Percentiles rank a stretch among this genome's conserved stretches.
Evolutionary conservation across 192 early-diverging fungal genomes (phyloP).

Genomic region (Phycomyces nitens): DNA sequence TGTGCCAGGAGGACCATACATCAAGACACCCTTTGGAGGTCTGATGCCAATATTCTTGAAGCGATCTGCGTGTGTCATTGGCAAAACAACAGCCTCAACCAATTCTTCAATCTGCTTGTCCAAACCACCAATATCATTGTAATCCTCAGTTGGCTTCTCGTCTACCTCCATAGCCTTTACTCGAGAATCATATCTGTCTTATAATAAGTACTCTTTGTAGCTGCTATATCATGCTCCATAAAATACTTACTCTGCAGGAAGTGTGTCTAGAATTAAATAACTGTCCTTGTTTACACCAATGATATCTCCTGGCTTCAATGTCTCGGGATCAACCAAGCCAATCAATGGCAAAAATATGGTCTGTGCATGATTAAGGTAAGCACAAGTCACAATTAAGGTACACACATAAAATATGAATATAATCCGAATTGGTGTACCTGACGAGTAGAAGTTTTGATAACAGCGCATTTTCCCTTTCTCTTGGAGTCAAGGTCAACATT

Average conservation of each 20-base stretch:
- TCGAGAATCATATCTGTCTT: slow-evolving; percentile 63
- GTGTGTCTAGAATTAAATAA: slow-evolving; percentile 90
- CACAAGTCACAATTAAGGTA: neutral
- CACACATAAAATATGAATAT: no score
- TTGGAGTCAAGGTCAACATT: slow-evolving; percentile 90
- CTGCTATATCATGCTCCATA: no score
- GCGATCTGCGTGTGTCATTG: slow-evolving; percentile 78
- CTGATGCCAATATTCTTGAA: slow-evolving; percentile 84
- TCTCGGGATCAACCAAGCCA: slow-evolving; percentile 86
- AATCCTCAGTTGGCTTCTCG: slow-evolving; percentile 95
- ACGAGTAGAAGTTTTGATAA: slow-evolving; percentile 92
- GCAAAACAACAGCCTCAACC: slow-evolving; percentile 80
- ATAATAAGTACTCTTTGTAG: neutral
- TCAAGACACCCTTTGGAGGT: slow-evolving; percentile 78
- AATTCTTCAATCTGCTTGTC: slow-evolving; percentile 84
- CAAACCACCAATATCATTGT: slow-evolving; percentile 86
- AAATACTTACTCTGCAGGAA: slow-evolving; percentile 83
- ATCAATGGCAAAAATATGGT: slow-evolving; percentile 97
- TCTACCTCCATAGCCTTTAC: slow-evolving; percentile 99
- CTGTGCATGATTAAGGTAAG: slow-evolving; percentile 33
- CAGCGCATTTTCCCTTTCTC: slow-evolving; percentile 94
- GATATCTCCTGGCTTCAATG: slow-evolving; percentile 90
- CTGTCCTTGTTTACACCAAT: slow-evolving; percentile 99
- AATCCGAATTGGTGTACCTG: slow-evolving; percentile 61
- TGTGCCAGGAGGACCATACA: slow-evolving; percentile 82